Percentiles rank a stretch among this genome's conserved stretches.
phyloP scores from a whole-genome alignment of 345 rosid genomes.

The Capsella bursapastoris region DNA sequence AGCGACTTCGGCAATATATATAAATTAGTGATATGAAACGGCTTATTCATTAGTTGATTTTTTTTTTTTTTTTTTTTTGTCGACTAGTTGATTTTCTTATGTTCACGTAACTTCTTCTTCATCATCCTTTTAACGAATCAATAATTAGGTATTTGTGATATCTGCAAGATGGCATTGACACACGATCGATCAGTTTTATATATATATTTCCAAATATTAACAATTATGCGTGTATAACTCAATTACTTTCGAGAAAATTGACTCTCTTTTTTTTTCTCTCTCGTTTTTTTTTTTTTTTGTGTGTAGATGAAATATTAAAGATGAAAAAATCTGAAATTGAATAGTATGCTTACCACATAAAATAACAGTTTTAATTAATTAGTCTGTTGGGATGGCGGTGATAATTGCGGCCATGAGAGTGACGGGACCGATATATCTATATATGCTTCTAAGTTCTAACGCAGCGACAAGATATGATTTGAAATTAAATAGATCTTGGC shows the following conservation, averaged over 20 bases:
- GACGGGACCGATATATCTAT: too few species aligned
- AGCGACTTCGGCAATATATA: neutral
- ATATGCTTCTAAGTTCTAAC: too few species aligned
- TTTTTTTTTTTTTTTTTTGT: neutral
- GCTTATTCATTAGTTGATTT: neutral
- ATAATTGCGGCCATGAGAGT: too few species aligned
- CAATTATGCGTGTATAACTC: neutral
- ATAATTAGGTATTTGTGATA: conserved; percentile 10
- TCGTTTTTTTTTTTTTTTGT: neutral
- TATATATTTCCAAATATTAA: neutral
- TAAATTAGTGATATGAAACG: conserved; percentile 15
- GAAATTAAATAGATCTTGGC: too few species aligned
- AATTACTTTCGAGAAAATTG: neutral
- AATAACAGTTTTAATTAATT: neutral
- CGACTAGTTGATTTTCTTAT: neutral
- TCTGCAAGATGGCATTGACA: conserved; percentile 9
- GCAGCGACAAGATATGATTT: too few species aligned
- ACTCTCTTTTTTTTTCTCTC: neutral
- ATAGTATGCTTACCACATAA: neutral
- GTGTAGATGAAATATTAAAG: neutral
- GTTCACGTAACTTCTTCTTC: conserved; percentile 7
- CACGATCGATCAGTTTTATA: neutral
- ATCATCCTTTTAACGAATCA: neutral
- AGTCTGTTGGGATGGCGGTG: too few species aligned
- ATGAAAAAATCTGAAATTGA: neutral